A percentile compares a stretch with the other conserved stretches of the same genome.
phyloP scores from a whole-genome alignment of 495 filamentous ascomycete genomes.

The Penicillium nucicola region DNA sequence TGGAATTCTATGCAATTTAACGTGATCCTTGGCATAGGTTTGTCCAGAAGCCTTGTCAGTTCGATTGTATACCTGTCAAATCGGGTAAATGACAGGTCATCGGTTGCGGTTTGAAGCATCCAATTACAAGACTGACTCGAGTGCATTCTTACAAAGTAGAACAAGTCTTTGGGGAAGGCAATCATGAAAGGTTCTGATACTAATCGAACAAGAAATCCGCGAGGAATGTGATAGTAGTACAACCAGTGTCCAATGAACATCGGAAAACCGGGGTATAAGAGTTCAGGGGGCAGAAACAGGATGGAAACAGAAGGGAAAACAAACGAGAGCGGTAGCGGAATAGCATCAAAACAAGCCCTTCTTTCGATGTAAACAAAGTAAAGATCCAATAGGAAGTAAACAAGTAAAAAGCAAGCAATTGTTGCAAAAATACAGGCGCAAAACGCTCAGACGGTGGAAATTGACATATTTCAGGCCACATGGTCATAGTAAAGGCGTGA shows the following conservation, averaged over 20 bases:
- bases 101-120: background rate
- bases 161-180: conserved; percentile 3
- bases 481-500: conserved; percentile 13
- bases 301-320: conserved; percentile 7
- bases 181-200: conserved; percentile 17
- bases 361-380: conserved; percentile 8
- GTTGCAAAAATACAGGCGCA: conserved; percentile 15
- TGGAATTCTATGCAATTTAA: background rate
- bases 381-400: conserved; percentile 12
- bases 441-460: conserved; percentile 24
- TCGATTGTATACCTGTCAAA: background rate
- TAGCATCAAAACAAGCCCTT: conserved; percentile 21
- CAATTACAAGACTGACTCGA: background rate
- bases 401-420: conserved; percentile 7
- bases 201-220: conserved; percentile 15
- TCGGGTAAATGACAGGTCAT: conserved; percentile 3
- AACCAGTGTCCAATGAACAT: conserved; percentile 36
- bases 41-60: no score
- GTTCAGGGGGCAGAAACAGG: conserved; percentile 15
- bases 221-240: conserved; percentile 31
- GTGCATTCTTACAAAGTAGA: background rate
- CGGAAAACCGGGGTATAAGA: conserved; percentile 35
- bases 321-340: conserved; percentile 6
- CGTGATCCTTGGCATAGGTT: no score
- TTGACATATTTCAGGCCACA: conserved; percentile 25